Percentiles rank a stretch among this genome's conserved stretches.
These are phyloP conservation scores for Paramarasmius palmivorus DNA, from an alignment of 1,284 basidiomycete species.

Conservation along the genomic window DNA sequence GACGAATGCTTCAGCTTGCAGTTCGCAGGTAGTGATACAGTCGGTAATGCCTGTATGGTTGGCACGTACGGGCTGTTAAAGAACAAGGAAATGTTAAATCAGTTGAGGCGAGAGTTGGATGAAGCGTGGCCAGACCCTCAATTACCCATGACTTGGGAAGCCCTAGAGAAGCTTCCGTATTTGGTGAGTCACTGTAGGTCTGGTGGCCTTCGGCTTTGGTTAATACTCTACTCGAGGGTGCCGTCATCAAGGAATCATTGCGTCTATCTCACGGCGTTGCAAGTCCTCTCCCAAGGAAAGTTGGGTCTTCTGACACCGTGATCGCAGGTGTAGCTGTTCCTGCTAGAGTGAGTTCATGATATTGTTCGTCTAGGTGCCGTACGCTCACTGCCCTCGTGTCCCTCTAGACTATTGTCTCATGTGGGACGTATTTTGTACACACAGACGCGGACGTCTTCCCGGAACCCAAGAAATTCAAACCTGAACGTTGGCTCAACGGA, in stretches of 20 bases:
- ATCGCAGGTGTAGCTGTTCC: conserved; percentile 9
- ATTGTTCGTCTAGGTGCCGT: background rate
- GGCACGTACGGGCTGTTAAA: conserved; percentile 14
- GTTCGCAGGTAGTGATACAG: conserved; percentile 12
- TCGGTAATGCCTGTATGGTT: conserved; percentile 12
- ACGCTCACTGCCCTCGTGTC: background rate
- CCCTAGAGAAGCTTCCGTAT: conserved; percentile 20
- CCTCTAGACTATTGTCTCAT: conserved; percentile 8
- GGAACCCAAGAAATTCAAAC: conserved; percentile 7
- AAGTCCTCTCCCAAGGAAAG: conserved; percentile 7
- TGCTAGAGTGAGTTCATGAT: conserved; percentile 4
- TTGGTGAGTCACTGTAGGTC: conserved; percentile 8
- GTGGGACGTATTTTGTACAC: conserved; percentile 7
- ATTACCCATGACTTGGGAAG: background rate
- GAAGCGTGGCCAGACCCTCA: conserved; percentile 17
- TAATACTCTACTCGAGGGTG: background rate
- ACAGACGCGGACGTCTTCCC: conserved; percentile 7
- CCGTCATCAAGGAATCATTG: conserved; percentile 13
- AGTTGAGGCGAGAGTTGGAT: conserved; percentile 12
- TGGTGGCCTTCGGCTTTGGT: background rate
- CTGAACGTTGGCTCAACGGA: conserved; percentile 10
- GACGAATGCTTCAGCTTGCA: conserved; percentile 16
- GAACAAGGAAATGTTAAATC: background rate
- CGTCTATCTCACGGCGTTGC: conserved; percentile 11
- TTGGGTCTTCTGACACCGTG: background rate